These are phyloP conservation scores for Hericium erinaceus DNA, from an alignment of 768 basidiomycete species.

Conservation along the genomic window DNA sequence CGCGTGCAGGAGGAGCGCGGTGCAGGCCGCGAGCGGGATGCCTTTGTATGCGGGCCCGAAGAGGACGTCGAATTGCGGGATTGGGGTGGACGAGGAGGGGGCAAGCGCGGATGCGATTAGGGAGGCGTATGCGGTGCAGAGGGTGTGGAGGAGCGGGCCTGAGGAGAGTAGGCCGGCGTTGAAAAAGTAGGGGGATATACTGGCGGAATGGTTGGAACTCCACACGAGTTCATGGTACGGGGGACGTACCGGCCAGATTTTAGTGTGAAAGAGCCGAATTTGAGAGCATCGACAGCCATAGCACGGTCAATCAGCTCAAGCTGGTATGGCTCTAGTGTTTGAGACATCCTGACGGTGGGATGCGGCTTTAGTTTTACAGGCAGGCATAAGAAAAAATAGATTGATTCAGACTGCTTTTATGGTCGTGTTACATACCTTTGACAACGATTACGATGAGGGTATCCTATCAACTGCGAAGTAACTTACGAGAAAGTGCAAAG, in stretches of 20 bases:
- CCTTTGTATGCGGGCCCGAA: constrained; percentile 99
- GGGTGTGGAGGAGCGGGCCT: constrained; percentile 67
- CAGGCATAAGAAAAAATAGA: too few relatives aligned
- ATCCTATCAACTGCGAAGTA: too few relatives aligned
- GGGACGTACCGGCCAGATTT: constrained; percentile 84
- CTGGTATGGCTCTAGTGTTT: constrained; percentile 41
- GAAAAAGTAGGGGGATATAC: constrained; percentile 91
- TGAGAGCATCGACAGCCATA: constrained; percentile 64
- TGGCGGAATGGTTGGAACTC: constrained; percentile 27
- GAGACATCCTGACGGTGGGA: not conserved
- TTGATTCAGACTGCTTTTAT: too few relatives aligned
- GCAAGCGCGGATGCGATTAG: constrained; percentile 56
- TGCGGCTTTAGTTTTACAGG: too few relatives aligned
- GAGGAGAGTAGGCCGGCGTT: constrained; percentile 86
- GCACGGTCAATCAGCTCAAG: constrained; percentile 59
- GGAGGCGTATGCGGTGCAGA: constrained; percentile 77
- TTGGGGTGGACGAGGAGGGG: constrained; percentile 14
- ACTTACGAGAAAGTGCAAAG: too few relatives aligned
- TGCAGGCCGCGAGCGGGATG: constrained; percentile 84
- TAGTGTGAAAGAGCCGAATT: constrained; percentile 86
- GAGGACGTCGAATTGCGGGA: constrained; percentile 63
- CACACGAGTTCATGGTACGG: not conserved
- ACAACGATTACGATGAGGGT: too few relatives aligned
- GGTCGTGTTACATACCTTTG: too few relatives aligned
- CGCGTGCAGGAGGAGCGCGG: constrained; percentile 65